Evolutionary conservation across 2,329 filamentous ascomycete species (phyloP), one percentile per base, ranked within the genome.

Genomic region (Scedosporium dehoogii): DNA sequence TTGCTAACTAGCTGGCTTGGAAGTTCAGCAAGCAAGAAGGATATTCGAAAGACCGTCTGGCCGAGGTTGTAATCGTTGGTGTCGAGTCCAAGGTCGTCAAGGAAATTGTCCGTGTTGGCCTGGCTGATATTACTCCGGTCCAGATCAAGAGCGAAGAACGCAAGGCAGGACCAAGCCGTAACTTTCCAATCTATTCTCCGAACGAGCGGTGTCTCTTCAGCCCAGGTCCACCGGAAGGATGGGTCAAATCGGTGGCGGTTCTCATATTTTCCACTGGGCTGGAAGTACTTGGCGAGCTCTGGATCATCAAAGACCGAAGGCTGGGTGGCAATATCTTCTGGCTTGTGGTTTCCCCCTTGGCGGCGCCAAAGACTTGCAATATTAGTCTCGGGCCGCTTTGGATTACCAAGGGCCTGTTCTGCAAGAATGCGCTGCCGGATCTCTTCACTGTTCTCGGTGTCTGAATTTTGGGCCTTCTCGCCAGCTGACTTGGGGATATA

Each of bases 1-100:
- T 84, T 83, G 27, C 73, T 76, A 7, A 83, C 68, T 6, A 84
- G 72, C 63, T 82, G 80, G 0, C 80, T 83, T 0, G 82, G 82
- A 3, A 85, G 70, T 66, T 85, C 82, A 0, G 81, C 80, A 14
- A 74, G 75, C 1, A 83, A 72, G 64, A 82, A 83, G 3, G 71
- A 76, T 3, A 79, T 65, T 14, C 76, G 75, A 63, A 81, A 81
- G 53, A 82, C 78, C 0, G 78, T 81, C 65, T 77, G 75, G 16
- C 79, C 79, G 29, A 77, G 73, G 66, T 80, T 80, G 68, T 75
- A 79, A 59, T 78, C 73, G 62, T 76, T 73, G 0, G 72, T 76
- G 42, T 68, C 70, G 55, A 76, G 69, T n/a, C 68, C 69, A 3
- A 69, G 64, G 46, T 69, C 66, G 0, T 60, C 51, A 6, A 57